Evolutionary conservation across 1,284 basidiomycete species (phyloP).

Genomic region (Ceratobasidium papillatum): DNA sequence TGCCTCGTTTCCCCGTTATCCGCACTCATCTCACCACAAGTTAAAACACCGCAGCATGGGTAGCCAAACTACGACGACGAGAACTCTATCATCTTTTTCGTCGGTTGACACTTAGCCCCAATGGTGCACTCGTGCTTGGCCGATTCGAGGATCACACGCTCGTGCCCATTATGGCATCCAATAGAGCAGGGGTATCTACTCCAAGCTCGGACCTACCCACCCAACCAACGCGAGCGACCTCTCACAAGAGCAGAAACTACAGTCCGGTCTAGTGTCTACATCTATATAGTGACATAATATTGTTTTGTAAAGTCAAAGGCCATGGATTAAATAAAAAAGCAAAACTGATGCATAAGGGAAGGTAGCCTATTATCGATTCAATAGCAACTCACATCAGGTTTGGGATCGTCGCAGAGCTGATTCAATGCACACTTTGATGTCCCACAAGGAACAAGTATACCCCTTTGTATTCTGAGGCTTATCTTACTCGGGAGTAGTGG

Average conservation of each 20-base stretch:
- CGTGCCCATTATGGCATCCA: slow-evolving; percentile 57
- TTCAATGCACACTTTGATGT: too few species aligned
- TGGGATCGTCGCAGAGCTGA: too few species aligned
- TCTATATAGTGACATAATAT: too few species aligned
- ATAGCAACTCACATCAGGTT: too few species aligned
- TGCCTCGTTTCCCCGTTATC: slow-evolving; percentile 72
- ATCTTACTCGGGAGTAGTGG: too few species aligned
- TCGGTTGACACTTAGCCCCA: slow-evolving; percentile 91
- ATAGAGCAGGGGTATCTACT: slow-evolving; percentile 47
- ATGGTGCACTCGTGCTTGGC: slow-evolving; percentile 90
- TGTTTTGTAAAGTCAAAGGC: too few species aligned
- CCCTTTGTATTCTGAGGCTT: too few species aligned
- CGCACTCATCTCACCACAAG: slow-evolving; percentile 58
- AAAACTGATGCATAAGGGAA: too few species aligned
- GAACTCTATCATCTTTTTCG: slow-evolving; percentile 96
- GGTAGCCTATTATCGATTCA: too few species aligned
- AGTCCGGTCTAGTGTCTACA: slow-evolving; percentile 67
- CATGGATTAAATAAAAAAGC: too few species aligned
- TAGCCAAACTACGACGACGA: slow-evolving; percentile 89
- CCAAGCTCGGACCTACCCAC: slow-evolving; percentile 41
- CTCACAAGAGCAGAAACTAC: slow-evolving; percentile 6
- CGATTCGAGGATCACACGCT: slow-evolving; percentile 89
- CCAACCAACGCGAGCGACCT: slow-evolving; percentile 27
- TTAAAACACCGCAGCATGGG: slow-evolving; percentile 57
- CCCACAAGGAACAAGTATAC: too few species aligned